A percentile compares a stretch with the other conserved stretches of the same genome.
phyloP scores from a whole-genome alignment of 345 rosid genomes.

The Citrus trifoliata region DNA sequence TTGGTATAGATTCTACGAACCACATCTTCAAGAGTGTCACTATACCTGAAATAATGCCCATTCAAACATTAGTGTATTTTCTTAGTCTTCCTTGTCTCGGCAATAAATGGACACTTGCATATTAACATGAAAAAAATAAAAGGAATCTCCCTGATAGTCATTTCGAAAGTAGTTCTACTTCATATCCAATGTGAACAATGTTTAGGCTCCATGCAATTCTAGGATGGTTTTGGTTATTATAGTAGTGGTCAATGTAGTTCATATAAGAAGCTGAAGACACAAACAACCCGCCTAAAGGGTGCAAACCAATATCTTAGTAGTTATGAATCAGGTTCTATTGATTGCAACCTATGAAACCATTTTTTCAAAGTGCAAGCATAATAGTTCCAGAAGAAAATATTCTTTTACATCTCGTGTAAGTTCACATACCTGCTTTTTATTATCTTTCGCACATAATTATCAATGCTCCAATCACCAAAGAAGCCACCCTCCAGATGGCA shows the following conservation, averaged over 20 bases:
- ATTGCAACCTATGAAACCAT: background rate
- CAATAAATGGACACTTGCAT: background rate
- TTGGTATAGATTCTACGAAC: slow-evolving; percentile 62
- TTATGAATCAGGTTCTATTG: background rate
- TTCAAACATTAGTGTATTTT: background rate
- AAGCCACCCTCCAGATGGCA: slow-evolving; percentile 83
- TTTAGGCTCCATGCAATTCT: background rate
- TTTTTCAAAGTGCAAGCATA: background rate
- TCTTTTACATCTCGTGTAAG: background rate
- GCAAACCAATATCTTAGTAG: background rate
- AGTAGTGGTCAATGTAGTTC: background rate
- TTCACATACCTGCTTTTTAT: slow-evolving; percentile 60
- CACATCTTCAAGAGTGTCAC: slow-evolving; percentile 50
- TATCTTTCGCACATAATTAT: slow-evolving; percentile 67
- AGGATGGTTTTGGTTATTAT: background rate
- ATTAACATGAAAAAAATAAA: background rate
- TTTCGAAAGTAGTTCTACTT: background rate
- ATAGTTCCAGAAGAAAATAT: background rate
- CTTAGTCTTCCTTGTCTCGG: background rate
- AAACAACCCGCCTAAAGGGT: background rate
- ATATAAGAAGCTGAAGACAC: background rate
- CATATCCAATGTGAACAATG: background rate
- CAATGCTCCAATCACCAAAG: slow-evolving; percentile 94
- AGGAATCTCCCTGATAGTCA: background rate
- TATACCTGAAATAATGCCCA: slow-evolving; percentile 49